Evolutionary conservation across 495 filamentous ascomycete species (phyloP), one percentile per base, ranked within the genome.

Genomic region (Acidomyces sp.): DNA sequence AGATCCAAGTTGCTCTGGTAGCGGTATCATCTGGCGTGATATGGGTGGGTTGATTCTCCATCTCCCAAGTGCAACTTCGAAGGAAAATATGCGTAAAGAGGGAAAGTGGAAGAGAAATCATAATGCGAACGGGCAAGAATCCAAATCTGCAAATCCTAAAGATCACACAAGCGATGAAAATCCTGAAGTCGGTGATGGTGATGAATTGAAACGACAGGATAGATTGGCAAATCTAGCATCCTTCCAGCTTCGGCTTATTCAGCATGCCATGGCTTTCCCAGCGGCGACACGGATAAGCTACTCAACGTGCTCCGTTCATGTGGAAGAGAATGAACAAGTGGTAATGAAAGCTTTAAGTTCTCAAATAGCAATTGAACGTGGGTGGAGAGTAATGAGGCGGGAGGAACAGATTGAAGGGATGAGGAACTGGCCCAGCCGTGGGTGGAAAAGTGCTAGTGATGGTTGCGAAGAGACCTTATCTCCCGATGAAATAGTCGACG

Each of bases 1-100:
- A 0, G 92, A 97, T 57, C 90, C 90, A 0, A 88, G 81, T 49
- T 97, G 90, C 52, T 93, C 85, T 0, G 90, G 90, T 0, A 93
- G 83, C 54, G 90, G 90, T 0, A 97, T 97, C 18, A 76, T 94
- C 6, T 83, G 85, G 4, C 71, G 90, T 9, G 80, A 93, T 27
- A 83, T 86, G 39, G 66, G 56, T 40, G 59, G 35, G 15, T 69
- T 66, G 49, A 73, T 73, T 42, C 54, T 85, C 9, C 65, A 73
- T 37, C 57, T 70, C 1, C 74, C 74, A 0, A 49, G 29, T 1
- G 15, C 9, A 6, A 24, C 39, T 2, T 6, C 26, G 3, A 19
- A 22, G 11, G 28, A 13, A 4, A 24, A n/a, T 4, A 20, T 20
- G n/a, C 16, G 17, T 17, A 24, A 21, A 16, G 9, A 3, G 13